These are phyloP conservation scores for Ophiostoma novo-ulmi DNA, from an alignment of 2,329 filamentous ascomycete species.

Conservation along the genomic window DNA sequence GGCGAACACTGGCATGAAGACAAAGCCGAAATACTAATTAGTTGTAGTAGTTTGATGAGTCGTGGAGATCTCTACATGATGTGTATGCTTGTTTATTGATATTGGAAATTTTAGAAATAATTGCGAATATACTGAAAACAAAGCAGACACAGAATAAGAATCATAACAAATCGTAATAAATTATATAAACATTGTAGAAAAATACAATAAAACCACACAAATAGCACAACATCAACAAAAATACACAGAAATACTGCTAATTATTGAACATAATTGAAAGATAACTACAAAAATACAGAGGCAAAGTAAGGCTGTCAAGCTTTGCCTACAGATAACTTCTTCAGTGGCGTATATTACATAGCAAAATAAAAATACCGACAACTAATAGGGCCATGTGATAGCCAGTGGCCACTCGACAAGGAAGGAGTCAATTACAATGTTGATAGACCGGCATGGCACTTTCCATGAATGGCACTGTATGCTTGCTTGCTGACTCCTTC, in stretches of 20 bases:
- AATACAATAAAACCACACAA: background rate
- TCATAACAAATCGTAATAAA: background rate
- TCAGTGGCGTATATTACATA: too few relatives aligned
- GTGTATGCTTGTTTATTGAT: too few relatives aligned
- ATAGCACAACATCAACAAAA: background rate
- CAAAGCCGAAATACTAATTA: conserved; percentile 8
- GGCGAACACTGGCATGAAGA: conserved; percentile 2
- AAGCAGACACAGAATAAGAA: background rate
- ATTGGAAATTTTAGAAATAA: background rate
- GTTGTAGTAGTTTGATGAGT: background rate
- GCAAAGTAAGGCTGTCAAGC: background rate
- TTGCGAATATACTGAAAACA: background rate
- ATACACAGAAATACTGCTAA: background rate
- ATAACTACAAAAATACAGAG: background rate
- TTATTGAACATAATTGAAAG: background rate
- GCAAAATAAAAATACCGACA: background rate
- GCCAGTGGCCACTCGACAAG: background rate
- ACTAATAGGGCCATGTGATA: background rate
- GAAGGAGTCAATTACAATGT: background rate
- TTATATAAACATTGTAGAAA: background rate
- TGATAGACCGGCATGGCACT: too few relatives aligned
- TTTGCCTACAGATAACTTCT: background rate
- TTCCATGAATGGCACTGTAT: too few relatives aligned
- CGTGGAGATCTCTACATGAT: background rate
- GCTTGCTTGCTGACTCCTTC: too few relatives aligned